A percentile compares a stretch with the other conserved stretches of the same genome.
phyloP scores from a whole-genome alignment of 192 early-diverging fungal species.

The Coemansia sp. region DNA sequence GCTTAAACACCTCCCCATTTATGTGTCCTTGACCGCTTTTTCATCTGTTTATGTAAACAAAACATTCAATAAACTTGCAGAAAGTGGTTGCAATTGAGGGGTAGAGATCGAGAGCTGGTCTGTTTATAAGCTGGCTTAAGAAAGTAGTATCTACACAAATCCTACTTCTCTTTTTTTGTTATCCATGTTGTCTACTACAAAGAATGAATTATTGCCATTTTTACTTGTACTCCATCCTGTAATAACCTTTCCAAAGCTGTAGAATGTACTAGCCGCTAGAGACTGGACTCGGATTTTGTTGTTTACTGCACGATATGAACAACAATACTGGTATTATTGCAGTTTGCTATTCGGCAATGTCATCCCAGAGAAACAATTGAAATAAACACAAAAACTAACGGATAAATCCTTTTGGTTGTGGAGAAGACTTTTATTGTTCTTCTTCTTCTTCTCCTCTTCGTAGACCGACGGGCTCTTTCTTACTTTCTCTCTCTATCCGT shows the following conservation, averaged over 20 bases:
- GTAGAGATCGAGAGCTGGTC: no score
- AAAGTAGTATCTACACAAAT: not conserved
- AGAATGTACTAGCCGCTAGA: not conserved
- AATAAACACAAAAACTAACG: constrained; percentile 3
- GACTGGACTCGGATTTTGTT: not conserved
- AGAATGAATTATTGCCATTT: constrained; percentile 4
- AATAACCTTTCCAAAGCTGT: no score
- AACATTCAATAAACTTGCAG: not conserved
- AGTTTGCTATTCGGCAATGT: not conserved
- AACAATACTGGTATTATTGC: not conserved
- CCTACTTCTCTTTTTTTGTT: constrained; percentile 7
- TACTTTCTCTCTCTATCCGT: not conserved
- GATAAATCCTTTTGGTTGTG: constrained; percentile 10
- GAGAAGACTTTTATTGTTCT: constrained; percentile 4
- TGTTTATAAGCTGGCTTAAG: not conserved
- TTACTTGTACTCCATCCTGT: not conserved
- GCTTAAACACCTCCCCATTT: not conserved
- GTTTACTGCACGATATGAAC: not conserved
- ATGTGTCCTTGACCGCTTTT: no score
- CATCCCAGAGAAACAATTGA: constrained; percentile 2
- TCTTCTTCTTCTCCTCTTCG: not conserved
- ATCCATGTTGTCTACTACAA: constrained; percentile 2
- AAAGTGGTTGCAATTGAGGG: no score
- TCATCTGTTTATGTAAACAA: constrained; percentile 7
- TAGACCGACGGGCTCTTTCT: constrained; percentile 3